These are phyloP conservation scores for Nemania sp. DNA, from an alignment of 2,329 filamentous ascomycete species.

Conservation along the genomic window DNA sequence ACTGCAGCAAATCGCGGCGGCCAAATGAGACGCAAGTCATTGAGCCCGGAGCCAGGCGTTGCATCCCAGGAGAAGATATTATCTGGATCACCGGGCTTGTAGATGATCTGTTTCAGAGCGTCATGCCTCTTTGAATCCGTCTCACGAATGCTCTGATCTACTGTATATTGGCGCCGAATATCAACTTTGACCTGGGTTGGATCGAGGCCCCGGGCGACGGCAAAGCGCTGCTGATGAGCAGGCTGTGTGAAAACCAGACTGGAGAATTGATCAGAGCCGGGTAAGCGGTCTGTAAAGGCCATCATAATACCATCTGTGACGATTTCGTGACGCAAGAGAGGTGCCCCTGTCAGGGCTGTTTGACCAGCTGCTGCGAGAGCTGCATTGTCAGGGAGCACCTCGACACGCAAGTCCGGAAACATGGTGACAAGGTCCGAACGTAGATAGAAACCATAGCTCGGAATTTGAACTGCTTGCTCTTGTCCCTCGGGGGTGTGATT, in stretches of 20 bases:
- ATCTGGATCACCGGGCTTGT: not conserved
- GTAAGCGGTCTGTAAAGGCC: not conserved
- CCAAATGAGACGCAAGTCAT: constrained; percentile 2
- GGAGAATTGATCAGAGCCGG: constrained; percentile 1
- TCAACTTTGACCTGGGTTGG: not conserved
- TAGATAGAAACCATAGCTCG: constrained; percentile 10
- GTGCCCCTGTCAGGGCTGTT: not conserved
- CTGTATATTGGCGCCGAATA: constrained; percentile 4
- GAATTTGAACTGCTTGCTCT: not conserved
- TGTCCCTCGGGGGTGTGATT: not conserved
- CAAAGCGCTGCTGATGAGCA: constrained; percentile 9
- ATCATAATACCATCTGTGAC: constrained; percentile 13
- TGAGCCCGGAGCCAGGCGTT: not conserved
- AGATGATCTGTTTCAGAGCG: not conserved
- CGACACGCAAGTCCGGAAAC: constrained; percentile 9
- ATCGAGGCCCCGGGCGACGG: not conserved
- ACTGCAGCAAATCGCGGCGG: not conserved
- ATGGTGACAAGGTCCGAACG: constrained; percentile 9
- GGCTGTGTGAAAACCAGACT: constrained; percentile 3
- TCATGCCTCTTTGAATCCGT: not conserved
- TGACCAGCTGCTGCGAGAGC: not conserved
- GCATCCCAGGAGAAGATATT: constrained; percentile 6
- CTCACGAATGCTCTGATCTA: not conserved
- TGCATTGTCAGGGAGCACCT: not conserved
- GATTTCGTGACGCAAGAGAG: constrained; percentile 8